A percentile compares a stretch with the other conserved stretches of the same genome.
These are phyloP conservation scores for Sonneratia caseolaris DNA, from an alignment of 345 rosid genomes.

Conservation along the genomic window DNA sequence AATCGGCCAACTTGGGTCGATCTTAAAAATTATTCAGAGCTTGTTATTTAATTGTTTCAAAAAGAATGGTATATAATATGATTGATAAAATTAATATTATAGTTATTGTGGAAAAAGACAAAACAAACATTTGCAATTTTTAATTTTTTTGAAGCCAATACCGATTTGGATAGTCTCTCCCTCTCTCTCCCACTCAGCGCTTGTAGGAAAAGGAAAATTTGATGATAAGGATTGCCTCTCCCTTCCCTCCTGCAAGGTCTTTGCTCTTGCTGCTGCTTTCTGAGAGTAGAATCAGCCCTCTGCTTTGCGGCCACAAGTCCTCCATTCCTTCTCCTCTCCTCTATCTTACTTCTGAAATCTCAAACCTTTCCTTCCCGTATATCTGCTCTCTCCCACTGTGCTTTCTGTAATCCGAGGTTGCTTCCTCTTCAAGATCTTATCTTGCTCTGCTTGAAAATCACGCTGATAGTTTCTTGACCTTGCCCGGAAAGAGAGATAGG, in stretches of 20 bases:
- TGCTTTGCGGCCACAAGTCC: background rate
- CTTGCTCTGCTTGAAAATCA: constrained; percentile 51
- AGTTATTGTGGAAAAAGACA: background rate
- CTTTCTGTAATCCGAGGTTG: constrained; percentile 20
- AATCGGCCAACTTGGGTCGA: no score
- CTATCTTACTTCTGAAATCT: constrained; percentile 7
- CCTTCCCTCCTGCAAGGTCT: constrained; percentile 16
- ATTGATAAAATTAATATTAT: no score
- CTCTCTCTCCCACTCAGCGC: background rate
- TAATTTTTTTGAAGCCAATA: background rate
- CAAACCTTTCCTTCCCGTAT: background rate
- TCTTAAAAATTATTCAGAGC: no score
- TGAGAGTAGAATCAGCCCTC: background rate
- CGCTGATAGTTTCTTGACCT: constrained; percentile 25
- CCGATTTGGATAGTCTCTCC: background rate
- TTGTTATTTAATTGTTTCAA: background rate
- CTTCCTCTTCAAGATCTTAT: constrained; percentile 77
- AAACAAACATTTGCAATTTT: background rate
- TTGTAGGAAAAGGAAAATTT: constrained; percentile 5
- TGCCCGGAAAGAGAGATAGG: constrained; percentile 28
- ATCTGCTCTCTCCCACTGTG: background rate
- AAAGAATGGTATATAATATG: background rate
- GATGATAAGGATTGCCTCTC: constrained; percentile 1
- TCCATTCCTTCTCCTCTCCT: background rate
- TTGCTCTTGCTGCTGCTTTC: constrained; percentile 32